Conservation (phyloP, 176 grass and related monocot species). For the Thinopyrum elongatum region DNA sequence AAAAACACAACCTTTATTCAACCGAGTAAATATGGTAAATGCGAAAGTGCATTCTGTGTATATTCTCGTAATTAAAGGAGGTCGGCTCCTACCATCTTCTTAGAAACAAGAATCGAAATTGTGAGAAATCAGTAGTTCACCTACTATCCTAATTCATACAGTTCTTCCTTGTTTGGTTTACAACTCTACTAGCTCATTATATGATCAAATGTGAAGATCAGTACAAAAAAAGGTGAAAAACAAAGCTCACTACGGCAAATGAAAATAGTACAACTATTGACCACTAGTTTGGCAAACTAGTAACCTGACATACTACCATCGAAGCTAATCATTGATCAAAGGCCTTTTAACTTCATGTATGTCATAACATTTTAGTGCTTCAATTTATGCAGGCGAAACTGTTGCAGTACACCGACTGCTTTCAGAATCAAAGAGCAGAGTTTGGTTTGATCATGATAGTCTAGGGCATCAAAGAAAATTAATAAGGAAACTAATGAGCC, state of each 20-base stretch:
- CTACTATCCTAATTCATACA: neutral
- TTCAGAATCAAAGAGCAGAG: conserved; percentile 36
- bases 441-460: conserved; percentile 34
- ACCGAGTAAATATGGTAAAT: no score
- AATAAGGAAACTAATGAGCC: conserved; percentile 38
- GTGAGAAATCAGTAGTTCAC: neutral
- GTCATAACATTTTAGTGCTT: no score
- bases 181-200: conserved; percentile 5
- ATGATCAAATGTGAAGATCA: neutral
- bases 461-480: conserved; percentile 49
- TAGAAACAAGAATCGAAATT: neutral
- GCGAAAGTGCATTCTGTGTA: no score
- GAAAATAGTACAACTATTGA: neutral
- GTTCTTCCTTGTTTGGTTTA: neutral
- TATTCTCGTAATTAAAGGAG: neutral
- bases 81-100: neutral
- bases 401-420: no score
- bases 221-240: conserved; percentile 4
- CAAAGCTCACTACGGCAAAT: no score
- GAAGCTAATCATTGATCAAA: no score
- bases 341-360: no score
- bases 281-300: no score
- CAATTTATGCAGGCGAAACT: no score
- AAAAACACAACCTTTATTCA: no score
- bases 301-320: no score